Evolutionary conservation across 1,284 basidiomycete species (phyloP).

Genomic region (Fomitopsis schrenkii): DNA sequence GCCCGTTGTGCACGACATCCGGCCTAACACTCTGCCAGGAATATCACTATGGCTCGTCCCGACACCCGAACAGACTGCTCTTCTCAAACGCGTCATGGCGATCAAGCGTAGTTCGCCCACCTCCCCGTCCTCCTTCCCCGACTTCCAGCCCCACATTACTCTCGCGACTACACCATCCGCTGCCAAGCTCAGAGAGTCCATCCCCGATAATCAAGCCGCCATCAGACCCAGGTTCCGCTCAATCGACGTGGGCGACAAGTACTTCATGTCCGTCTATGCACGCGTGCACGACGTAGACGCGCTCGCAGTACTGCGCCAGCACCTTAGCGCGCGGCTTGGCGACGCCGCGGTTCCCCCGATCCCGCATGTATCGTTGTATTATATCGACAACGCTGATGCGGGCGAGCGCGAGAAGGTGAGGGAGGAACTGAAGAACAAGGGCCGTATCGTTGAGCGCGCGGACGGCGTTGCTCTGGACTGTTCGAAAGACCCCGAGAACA

Average conservation of each 20-base stretch:
- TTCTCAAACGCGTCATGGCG: constrained; percentile 44
- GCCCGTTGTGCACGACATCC: background rate
- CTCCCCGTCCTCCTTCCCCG: constrained; percentile 46
- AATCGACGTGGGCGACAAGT: constrained; percentile 53
- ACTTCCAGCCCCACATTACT: constrained; percentile 67
- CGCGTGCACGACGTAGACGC: constrained; percentile 40
- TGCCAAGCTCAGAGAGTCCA: constrained; percentile 34
- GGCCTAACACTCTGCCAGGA: constrained; percentile 28
- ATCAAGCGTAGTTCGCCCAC: constrained; percentile 23
- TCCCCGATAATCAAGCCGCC: constrained; percentile 32
- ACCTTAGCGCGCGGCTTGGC: constrained; percentile 40
- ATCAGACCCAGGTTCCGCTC: constrained; percentile 46
- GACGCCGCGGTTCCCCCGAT: constrained; percentile 45
- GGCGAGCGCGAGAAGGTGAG: constrained; percentile 30
- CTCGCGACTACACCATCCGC: constrained; percentile 47
- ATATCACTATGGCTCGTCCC: constrained; percentile 66
- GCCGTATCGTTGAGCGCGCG: constrained; percentile 27
- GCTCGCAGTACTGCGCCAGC: constrained; percentile 44
- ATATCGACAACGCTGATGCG: constrained; percentile 59
- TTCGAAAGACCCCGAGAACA: constrained; percentile 14
- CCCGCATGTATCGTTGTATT: constrained; percentile 69
- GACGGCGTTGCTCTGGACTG: constrained; percentile 26
- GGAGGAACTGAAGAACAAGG: constrained; percentile 33
- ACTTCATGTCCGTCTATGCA: constrained; percentile 68
- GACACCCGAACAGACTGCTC: constrained; percentile 30